phyloP scores from a whole-genome alignment of 2,329 filamentous ascomycete genomes.

The Calonectria multiphialidica region DNA sequence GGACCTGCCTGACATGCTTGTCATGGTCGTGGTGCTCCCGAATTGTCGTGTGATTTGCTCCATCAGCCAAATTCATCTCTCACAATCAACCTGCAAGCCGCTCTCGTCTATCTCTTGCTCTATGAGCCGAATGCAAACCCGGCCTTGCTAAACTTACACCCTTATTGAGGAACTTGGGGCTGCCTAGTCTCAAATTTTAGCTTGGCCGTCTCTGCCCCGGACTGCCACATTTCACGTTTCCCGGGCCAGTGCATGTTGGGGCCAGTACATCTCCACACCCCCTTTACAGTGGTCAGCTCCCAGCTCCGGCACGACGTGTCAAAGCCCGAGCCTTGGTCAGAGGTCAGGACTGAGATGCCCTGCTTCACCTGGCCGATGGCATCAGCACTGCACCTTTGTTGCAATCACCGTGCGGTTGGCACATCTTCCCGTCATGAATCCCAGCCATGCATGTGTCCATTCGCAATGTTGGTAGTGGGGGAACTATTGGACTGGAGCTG shows the following conservation, averaged over 20 bases:
- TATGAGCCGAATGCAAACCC: not conserved
- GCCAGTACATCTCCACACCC: slow-evolving; percentile 18
- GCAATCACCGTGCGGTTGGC: not conserved
- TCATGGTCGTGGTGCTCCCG: slow-evolving; percentile 8
- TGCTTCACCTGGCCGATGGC: slow-evolving; percentile 14
- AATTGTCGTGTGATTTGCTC: slow-evolving; percentile 8
- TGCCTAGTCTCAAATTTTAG: slow-evolving; percentile 19
- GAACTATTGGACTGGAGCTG: slow-evolving; percentile 32
- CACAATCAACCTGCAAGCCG: not conserved
- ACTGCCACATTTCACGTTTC: slow-evolving; percentile 27
- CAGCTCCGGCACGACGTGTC: slow-evolving; percentile 34
- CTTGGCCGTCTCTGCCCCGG: slow-evolving; percentile 19
- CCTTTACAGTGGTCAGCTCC: slow-evolving; percentile 12
- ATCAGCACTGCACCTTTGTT: slow-evolving; percentile 19
- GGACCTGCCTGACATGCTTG: not conserved
- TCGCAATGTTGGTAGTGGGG: slow-evolving; percentile 11
- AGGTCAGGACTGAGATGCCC: slow-evolving; percentile 23
- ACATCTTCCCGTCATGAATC: slow-evolving; percentile 4
- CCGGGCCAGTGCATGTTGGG: slow-evolving; percentile 15
- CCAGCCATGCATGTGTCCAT: not conserved
- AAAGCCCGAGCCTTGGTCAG: slow-evolving; percentile 26
- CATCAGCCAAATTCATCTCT: not conserved
- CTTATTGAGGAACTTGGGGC: slow-evolving; percentile 8
- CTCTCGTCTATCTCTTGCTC: not conserved
- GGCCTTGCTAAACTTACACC: slow-evolving; percentile 12